Evolutionary conservation across 306 rosid genomes (phyloP), one percentile per base, ranked within the genome.

Genomic region (Fragaria nilgerrensis): DNA sequence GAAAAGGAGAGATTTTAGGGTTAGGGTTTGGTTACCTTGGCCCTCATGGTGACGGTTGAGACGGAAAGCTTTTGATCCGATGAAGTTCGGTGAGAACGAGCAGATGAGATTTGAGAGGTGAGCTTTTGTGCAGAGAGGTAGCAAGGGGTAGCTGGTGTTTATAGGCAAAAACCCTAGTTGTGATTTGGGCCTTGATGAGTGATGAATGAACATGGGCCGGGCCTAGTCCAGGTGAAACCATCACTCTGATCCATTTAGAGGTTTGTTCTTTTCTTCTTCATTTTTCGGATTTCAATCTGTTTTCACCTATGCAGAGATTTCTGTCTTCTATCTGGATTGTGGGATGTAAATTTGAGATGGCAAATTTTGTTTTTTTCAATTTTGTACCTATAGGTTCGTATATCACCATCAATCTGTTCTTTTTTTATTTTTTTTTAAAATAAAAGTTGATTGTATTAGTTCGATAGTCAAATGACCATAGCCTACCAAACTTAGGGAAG

Each of bases 111-210:
- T 14, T 58, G 76, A 9, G 59, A 29, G 69, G 9, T 10, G 68
- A 2, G 69, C 2, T 15, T 4, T 12, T 36, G 6, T 20, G 25
- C 17, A 5, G 6, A 14, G 69, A 16, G 75, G 39, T 36, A 12
- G 55, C 4, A 5, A 41, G 15, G 23, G n/a, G 41, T 47, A 17
- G 49, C 7, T 27, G 4, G 68, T 9, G 63, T 59, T 56, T 70
- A 78, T 78, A 70, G n/a, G 27, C 62, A 55, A 61, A 34, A 70
- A 78, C 81, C 81, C 70, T 78, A 78, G 76, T 36, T 13, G 39
- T 5, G 4, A 32, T 17, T 70, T 12, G 78, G 70, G 47, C 47
- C 70, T 23, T 11, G 0, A 17, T 20, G 20, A 32, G 27, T 4
- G 41, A 7, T 1, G 13, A 41, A 1, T 48, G 7, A 20, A 75